Percentiles rank a stretch among this genome's conserved stretches.
phyloP scores from a whole-genome alignment of 1,284 basidiomycete genomes.

The Sporisorium graminicola region DNA sequence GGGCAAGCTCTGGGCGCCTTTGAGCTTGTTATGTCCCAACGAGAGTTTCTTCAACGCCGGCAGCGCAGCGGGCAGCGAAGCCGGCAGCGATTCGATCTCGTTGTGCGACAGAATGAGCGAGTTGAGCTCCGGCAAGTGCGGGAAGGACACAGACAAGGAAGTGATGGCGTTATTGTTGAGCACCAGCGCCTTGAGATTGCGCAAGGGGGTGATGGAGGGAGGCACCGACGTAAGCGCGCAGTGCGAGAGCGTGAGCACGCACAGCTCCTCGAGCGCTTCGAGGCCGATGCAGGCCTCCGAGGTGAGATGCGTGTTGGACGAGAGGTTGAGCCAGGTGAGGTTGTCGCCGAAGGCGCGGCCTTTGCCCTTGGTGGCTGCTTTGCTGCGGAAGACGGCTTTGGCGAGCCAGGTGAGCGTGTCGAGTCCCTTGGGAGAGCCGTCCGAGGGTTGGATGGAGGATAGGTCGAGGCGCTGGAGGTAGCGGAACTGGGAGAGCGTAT shows the following conservation, averaged over 20 bases:
- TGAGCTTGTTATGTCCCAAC: constrained; percentile 58
- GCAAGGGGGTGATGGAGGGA: constrained; percentile 35
- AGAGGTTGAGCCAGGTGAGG: constrained; percentile 47
- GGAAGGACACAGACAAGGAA: constrained; percentile 40
- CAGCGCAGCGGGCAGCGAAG: constrained; percentile 54
- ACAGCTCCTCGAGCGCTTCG: constrained; percentile 42
- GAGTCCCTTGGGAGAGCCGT: constrained; percentile 47
- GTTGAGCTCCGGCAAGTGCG: constrained; percentile 65
- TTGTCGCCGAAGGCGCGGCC: constrained; percentile 37
- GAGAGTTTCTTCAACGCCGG: constrained; percentile 65
- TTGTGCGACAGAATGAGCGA: constrained; percentile 67
- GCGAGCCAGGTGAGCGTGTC: constrained; percentile 51
- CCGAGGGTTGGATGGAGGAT: constrained; percentile 54
- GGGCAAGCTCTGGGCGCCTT: constrained; percentile 41
- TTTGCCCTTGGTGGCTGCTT: constrained; percentile 27
- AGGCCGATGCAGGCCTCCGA: constrained; percentile 38
- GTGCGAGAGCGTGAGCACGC: constrained; percentile 58
- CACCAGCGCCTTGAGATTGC: constrained; percentile 60
- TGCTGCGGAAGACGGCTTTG: constrained; percentile 52
- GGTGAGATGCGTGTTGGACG: constrained; percentile 27
- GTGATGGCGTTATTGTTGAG: constrained; percentile 59
- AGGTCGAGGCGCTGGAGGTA: constrained; percentile 61
- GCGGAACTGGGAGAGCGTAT: constrained; percentile 59
- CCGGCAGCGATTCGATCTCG: constrained; percentile 49
- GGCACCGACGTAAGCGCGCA: constrained; percentile 48